Base-by-base conservation (phyloP, 345 rosid genomes). In the Citrus hindsii region DNA sequence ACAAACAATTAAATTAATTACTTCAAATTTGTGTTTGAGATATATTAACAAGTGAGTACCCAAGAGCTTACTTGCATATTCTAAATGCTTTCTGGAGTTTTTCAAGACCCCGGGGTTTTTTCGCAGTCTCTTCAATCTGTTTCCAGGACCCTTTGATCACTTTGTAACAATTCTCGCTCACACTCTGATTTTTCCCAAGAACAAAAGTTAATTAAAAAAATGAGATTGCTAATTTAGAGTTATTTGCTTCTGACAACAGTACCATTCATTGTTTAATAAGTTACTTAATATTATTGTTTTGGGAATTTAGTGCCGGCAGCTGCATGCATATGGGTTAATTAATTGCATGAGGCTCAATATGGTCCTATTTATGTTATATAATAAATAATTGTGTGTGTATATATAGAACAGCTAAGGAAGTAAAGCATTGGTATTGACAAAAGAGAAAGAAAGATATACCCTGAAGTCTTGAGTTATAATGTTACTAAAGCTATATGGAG, bases 121-220 rank as follows among this genome's bases (percentile, higher is more conserved):
- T 40, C 21, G 79, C 86, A 1, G 76, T 80, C 6, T 77, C 78
- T 7, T 87, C 87, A 0, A 89, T 86, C 59, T 77, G 73, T 24
- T 85, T 65, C 91, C 92, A 86, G 42, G 91, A 87, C 27, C 79
- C 83, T 75, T 87, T 89, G 25, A 91, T 87, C 83, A 86, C 90
- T 68, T 83, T 72, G 86, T 88, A 89, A 42, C 95, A 91, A 71
- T 82, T 88, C 81, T 89, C 89, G 10, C 93, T 86, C 71, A 84
- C 88, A 1, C 86, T 82, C 92, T 89, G 69, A 1, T 75, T 48
- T 18, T 38, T 25, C 56, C 25, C 33, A 27, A 1, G 53, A 6
- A 59, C 27, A 38, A 30, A 46, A 13, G 18, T 12, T 46, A 12
- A 42, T 10, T 46, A 46, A 13, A 46, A 42, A 10, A 3, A 3